Evolutionary conservation across 2,329 filamentous ascomycete species (phyloP).

Genomic region (Lasiodiplodia sp.): DNA sequence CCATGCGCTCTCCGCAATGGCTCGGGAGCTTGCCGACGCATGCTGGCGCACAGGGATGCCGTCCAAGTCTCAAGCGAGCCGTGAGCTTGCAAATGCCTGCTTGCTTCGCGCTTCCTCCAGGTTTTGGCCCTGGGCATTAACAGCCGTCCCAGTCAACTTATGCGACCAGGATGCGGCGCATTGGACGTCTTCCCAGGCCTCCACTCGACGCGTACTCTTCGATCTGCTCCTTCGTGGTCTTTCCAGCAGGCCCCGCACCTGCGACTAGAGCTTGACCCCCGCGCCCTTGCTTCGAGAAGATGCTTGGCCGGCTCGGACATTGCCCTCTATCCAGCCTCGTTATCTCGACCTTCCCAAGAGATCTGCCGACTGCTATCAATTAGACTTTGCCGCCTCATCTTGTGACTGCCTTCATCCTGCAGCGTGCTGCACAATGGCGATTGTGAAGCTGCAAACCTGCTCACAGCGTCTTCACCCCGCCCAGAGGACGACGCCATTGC

Average conservation of each 20-base stretch:
- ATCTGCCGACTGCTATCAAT: conserved; percentile 22
- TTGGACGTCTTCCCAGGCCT: conserved; percentile 2
- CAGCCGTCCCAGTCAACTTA: background rate
- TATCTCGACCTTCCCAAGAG: conserved; percentile 16
- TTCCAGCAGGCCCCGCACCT: conserved; percentile 1
- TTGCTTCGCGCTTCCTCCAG: conserved; percentile 19
- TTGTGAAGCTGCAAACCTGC: conserved; percentile 7
- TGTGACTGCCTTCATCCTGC: conserved; percentile 19
- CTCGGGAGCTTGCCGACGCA: conserved; percentile 17
- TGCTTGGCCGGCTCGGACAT: conserved; percentile 19
- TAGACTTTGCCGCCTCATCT: conserved; percentile 25
- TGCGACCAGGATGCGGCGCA: conserved; percentile 10
- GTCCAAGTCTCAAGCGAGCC: background rate
- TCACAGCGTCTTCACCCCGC: conserved; percentile 11
- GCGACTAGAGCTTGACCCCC: conserved; percentile 1
- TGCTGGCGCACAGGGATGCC: background rate
- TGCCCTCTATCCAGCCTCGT: background rate
- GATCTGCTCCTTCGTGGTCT: conserved; percentile 28
- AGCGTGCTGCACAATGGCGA: conserved; percentile 5
- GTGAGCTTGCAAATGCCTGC: conserved; percentile 2
- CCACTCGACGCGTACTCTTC: conserved; percentile 15
- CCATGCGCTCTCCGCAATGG: conserved; percentile 22
- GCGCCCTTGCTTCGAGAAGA: conserved; percentile 25
- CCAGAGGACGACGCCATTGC: background rate
- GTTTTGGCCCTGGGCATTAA: conserved; percentile 23